Percentiles rank a stretch among this genome's conserved stretches.
phyloP scores from a whole-genome alignment of 805 yeast genomes.

The Metschnikowia vanudenii region DNA sequence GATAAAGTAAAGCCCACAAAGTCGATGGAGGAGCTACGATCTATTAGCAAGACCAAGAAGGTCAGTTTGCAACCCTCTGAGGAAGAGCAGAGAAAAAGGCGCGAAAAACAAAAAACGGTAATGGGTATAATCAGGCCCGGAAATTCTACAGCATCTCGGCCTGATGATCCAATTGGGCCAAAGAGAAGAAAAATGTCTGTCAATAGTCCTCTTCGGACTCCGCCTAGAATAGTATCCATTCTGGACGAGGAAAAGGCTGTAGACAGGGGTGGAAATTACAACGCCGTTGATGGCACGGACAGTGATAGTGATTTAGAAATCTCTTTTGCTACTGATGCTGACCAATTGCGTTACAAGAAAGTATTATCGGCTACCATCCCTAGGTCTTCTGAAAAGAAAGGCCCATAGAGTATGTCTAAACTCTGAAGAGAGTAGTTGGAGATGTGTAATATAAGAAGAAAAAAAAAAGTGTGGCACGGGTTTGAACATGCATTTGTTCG shows the following conservation, averaged over 20 bases:
- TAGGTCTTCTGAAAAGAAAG: constrained; percentile 3
- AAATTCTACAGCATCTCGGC: not conserved
- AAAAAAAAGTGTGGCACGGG: too few species aligned
- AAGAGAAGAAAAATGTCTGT: not conserved
- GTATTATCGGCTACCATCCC: constrained; percentile 8
- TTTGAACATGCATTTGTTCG: constrained; percentile 2
- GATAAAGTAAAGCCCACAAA: constrained; percentile 9
- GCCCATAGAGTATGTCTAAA: not conserved
- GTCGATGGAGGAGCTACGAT: constrained; percentile 17
- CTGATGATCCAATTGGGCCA: constrained; percentile 1
- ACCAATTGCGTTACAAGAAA: constrained; percentile 19
- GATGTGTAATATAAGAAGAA: not conserved
- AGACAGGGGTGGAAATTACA: constrained; percentile 6
- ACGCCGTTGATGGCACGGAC: constrained; percentile 7
- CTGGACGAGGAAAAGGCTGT: constrained; percentile 1
- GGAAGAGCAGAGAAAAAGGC: constrained; percentile 18
- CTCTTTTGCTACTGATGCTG: constrained; percentile 27
- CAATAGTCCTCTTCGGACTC: not conserved
- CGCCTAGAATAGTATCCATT: not conserved
- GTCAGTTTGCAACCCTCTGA: constrained; percentile 18
- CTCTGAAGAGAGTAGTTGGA: constrained; percentile 4
- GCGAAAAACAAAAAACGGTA: constrained; percentile 27
- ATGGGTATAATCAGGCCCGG: constrained; percentile 9
- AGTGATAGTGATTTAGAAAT: constrained; percentile 33
- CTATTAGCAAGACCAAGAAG: constrained; percentile 14